These are phyloP conservation scores for Phycomyces blakesleeanus DNA, from an alignment of 192 early-diverging fungal genomes.

Conservation along the genomic window DNA sequence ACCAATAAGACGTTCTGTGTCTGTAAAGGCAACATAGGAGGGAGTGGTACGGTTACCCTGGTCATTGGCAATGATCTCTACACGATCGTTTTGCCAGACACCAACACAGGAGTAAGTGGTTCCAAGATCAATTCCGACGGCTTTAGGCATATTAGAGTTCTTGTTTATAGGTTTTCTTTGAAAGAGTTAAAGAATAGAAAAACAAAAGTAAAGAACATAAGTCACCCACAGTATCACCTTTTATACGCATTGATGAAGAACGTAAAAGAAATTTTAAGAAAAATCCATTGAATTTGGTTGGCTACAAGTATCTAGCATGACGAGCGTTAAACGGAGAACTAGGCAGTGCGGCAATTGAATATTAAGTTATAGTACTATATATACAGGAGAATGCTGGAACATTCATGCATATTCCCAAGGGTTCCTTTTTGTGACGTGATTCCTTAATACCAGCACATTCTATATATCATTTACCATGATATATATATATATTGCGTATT, in stretches of 20 bases:
- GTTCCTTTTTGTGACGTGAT: neutral
- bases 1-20: conserved; percentile 94
- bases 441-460: neutral
- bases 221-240: neutral
- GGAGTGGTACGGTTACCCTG: conserved; percentile 98
- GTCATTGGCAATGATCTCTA: conserved; percentile 98
- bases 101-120: conserved; percentile 94
- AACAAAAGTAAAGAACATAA: neutral
- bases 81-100: conserved; percentile 61
- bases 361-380: neutral
- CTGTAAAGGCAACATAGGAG: conserved; percentile 96
- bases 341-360: neutral
- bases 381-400: conserved; percentile 9
- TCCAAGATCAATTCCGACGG: conserved; percentile 96
- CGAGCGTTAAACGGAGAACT: neutral
- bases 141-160: conserved; percentile 32
- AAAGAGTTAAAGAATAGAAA: conserved; percentile 6
- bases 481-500: neutral
- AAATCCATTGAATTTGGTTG: conserved; percentile 1
- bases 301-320: conserved; percentile 5
- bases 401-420: neutral
- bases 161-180: neutral
- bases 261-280: conserved; percentile 12
- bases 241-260: conserved; percentile 9
- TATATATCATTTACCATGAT: neutral